Percentiles rank a stretch among this genome's conserved stretches.
These are phyloP conservation scores for Xylariaceae sp. DNA, from an alignment of 2,329 filamentous ascomycete species.

Conservation along the genomic window DNA sequence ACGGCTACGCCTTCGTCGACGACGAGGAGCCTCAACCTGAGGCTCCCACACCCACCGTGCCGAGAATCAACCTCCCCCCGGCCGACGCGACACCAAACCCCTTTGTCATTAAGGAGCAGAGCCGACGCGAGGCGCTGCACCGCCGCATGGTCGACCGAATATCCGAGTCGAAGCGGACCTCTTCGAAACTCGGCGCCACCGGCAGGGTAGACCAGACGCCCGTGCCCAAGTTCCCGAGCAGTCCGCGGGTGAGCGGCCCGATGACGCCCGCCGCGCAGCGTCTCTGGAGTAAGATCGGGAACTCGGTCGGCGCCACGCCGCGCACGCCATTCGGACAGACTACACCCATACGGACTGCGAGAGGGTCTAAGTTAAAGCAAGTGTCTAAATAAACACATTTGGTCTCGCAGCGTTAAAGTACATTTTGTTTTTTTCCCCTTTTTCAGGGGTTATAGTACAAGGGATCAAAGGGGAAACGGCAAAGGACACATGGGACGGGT, in stretches of 20 bases:
- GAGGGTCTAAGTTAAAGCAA: slow-evolving; percentile 36
- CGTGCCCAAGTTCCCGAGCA: slow-evolving; percentile 67
- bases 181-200: slow-evolving; percentile 55
- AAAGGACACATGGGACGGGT: background rate
- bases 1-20: slow-evolving; percentile 92
- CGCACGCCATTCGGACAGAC: slow-evolving; percentile 38
- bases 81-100: slow-evolving; percentile 67
- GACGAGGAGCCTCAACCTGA: slow-evolving; percentile 61
- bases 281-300: slow-evolving; percentile 60
- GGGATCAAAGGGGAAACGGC: background rate
- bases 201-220: slow-evolving; percentile 57
- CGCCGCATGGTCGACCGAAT: slow-evolving; percentile 82
- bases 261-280: slow-evolving; percentile 72
- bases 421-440: background rate
- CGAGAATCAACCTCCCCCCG: slow-evolving; percentile 54
- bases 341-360: slow-evolving; percentile 38
- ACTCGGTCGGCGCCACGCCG: slow-evolving; percentile 33
- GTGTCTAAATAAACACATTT: slow-evolving; percentile 26
- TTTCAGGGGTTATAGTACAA: background rate
- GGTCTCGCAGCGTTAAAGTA: background rate
- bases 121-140: slow-evolving; percentile 75
- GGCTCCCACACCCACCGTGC: slow-evolving; percentile 30
- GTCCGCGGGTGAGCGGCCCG: slow-evolving; percentile 48
- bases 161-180: slow-evolving; percentile 64
- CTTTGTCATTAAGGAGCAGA: slow-evolving; percentile 72